Evolutionary conservation across 2,329 filamentous ascomycete species (phyloP), one percentile per base, ranked within the genome.

Genomic region (Neopestalotiopsis rosae): DNA sequence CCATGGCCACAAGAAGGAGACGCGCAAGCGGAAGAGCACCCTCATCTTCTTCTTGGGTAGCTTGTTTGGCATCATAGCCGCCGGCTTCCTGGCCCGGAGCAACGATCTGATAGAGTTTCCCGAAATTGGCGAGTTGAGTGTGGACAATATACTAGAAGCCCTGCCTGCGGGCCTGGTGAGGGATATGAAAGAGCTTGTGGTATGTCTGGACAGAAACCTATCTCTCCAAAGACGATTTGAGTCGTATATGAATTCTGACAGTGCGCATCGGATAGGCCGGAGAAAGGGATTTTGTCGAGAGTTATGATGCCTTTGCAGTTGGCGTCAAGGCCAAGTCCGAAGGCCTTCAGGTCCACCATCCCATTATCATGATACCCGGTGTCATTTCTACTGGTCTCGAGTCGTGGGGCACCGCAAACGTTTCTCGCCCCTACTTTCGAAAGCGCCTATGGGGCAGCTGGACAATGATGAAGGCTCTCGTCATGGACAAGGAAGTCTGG

Each of bases 301-400:
- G 92, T 76, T 97, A 97, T 81, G 96, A 99, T 83, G 93, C 95
- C 5, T 99, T 99, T 77, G 90, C 94, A 1, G 93, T 98, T 61
- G 97, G 96, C 5, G 83, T 96, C 38, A 93, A 97, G 76, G 91
- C 95, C 24, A 90, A 90, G 52, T 84, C 90, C 4, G 92, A 98
- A 79, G 97, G 97, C 1, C 86, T 98, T 20, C 80, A 87, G 62
- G 95, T 93, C 17, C 88, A 93, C 69, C 94, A 98, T 75, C 94
- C 96, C 1, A 91, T 99, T 71, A 93, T 99, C 72, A 98, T 99
- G 95, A 91, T 99, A 10, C 96, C 96, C 0, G 96, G 96, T 4
- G 96, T 99, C 69, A 99, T 99, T 74, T 98, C 96, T 0, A 98
- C 96, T 0, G 96, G 96, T 1, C 87, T 99, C 30, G 96, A 99